Percentiles rank a stretch among this genome's conserved stretches.
phyloP scores from a whole-genome alignment of 2,329 filamentous ascomycete species.

The Amphichorda felina region DNA sequence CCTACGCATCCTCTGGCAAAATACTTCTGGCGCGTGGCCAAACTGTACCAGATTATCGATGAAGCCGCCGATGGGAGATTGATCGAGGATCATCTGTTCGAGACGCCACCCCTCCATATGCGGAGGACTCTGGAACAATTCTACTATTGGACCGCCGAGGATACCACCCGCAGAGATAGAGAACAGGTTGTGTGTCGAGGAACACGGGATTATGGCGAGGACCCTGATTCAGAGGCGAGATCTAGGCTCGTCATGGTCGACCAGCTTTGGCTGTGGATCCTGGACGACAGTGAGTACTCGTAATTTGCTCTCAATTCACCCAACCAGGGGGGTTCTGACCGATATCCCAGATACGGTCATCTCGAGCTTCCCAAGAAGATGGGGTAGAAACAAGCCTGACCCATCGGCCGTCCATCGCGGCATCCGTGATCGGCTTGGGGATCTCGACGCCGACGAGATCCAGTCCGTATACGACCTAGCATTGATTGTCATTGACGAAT shows the following conservation, averaged over 20 bases:
- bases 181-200: slow-evolving; percentile 14
- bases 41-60: slow-evolving; percentile 8
- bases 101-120: slow-evolving; percentile 14
- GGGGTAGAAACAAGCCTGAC: slow-evolving; percentile 23
- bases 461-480: slow-evolving; percentile 7
- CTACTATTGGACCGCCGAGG: slow-evolving; percentile 21
- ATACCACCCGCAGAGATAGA: slow-evolving; percentile 18
- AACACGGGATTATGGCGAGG: slow-evolving; percentile 8
- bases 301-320: background rate
- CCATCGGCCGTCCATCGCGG: slow-evolving; percentile 20
- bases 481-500: slow-evolving; percentile 8
- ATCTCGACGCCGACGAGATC: slow-evolving; percentile 5
- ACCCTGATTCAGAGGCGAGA: slow-evolving; percentile 6
- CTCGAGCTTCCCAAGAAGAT: slow-evolving; percentile 23
- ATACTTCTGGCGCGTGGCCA: slow-evolving; percentile 9
- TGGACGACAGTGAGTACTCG: slow-evolving; percentile 8
- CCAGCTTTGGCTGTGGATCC: slow-evolving; percentile 9
- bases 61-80: slow-evolving; percentile 8
- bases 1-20: slow-evolving; percentile 7
- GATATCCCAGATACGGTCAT: slow-evolving; percentile 20
- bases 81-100: slow-evolving; percentile 11
- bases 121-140: slow-evolving; percentile 23
- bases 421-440: slow-evolving; percentile 21
- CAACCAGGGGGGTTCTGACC: slow-evolving; percentile 6
- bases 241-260: slow-evolving; percentile 8